phyloP scores from a whole-genome alignment of 2,329 filamentous ascomycete genomes.

The Cladophialophora bantiana region DNA sequence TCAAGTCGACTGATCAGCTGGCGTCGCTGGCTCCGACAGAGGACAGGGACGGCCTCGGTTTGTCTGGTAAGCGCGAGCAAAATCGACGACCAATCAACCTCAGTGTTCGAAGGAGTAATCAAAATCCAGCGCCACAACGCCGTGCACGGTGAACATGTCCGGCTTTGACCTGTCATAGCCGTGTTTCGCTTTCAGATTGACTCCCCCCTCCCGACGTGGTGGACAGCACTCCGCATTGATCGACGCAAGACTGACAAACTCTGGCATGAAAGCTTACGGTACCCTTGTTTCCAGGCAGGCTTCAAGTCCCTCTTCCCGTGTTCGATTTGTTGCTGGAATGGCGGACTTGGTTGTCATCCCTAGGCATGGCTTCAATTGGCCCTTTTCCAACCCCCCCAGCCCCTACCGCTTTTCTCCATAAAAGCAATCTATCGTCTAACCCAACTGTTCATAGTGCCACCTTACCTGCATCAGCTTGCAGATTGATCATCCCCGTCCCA shows the following conservation, averaged over 20 bases:
- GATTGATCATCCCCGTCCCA: constrained; percentile 25
- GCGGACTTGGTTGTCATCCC: constrained; percentile 1
- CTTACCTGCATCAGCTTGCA: constrained; percentile 21
- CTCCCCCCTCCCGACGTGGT: neutral
- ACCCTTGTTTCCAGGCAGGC: neutral
- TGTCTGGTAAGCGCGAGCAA: constrained; percentile 10
- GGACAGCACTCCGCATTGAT: constrained; percentile 4
- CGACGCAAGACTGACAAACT: neutral
- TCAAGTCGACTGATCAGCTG: neutral
- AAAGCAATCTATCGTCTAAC: constrained; percentile 24
- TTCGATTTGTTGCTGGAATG: neutral
- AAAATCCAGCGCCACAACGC: constrained; percentile 15
- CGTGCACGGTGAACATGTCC: neutral
- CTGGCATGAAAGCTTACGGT: neutral
- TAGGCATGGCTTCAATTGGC: constrained; percentile 10
- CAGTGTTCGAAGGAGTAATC: constrained; percentile 3
- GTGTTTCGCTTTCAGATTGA: constrained; percentile 1
- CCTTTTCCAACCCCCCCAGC: constrained; percentile 3
- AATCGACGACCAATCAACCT: constrained; percentile 10
- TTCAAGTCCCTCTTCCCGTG: neutral
- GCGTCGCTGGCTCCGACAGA: constrained; percentile 2
- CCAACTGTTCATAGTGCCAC: constrained; percentile 18
- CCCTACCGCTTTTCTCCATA: constrained; percentile 24
- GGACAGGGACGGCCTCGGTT: neutral
- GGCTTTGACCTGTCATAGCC: neutral